Evolutionary conservation across 768 basidiomycete species (phyloP).

Genomic region (Phaffia tasmanica): DNA sequence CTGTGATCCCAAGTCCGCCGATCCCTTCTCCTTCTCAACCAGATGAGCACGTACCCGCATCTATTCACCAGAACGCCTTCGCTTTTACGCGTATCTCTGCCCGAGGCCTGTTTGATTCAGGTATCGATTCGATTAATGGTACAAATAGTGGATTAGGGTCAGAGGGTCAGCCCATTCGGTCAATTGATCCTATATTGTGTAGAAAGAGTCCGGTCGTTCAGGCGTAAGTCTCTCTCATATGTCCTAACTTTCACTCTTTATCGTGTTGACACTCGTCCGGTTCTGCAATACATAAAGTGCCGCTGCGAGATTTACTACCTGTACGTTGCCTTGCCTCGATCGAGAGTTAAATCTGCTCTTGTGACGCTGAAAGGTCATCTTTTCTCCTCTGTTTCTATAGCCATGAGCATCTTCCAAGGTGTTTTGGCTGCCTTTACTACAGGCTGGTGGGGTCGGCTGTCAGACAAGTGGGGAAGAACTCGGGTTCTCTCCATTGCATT

Average conservation of each 20-base stretch:
- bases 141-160: no score
- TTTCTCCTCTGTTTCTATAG: conserved; percentile 37
- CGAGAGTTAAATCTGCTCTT: background rate
- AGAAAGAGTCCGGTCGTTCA: conserved; percentile 17
- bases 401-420: conserved; percentile 66
- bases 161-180: background rate
- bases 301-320: conserved; percentile 18
- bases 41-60: background rate
- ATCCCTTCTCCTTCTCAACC: conserved; percentile 11
- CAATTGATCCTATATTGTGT: conserved; percentile 22
- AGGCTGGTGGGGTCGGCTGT: conserved; percentile 73
- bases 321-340: background rate
- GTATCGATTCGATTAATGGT: no score
- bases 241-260: no score
- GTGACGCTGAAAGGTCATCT: background rate
- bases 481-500: conserved; percentile 57
- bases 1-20: conserved; percentile 2
- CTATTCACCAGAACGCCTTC: background rate
- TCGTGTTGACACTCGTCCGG: no score
- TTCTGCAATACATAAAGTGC: conserved; percentile 14
- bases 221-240: background rate
- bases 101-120: no score
- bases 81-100: background rate
- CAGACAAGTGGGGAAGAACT: conserved; percentile 66
- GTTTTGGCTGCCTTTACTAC: conserved; percentile 68